Conservation (phyloP, 139 green algal genomes). For the Chlorella vulgaris region DNA sequence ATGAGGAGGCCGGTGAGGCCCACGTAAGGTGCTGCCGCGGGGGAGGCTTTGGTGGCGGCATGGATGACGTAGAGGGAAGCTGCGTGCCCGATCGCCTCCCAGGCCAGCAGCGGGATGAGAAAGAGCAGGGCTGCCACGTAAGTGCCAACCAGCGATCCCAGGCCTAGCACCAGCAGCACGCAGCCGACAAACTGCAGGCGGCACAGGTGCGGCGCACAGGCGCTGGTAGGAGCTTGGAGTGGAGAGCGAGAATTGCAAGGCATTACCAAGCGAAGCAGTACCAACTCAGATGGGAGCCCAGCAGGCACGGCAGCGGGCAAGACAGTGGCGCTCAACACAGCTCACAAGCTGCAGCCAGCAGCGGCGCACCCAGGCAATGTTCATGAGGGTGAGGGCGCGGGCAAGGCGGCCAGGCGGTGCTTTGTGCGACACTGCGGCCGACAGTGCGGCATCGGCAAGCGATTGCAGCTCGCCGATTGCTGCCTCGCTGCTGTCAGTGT, state of each 20-base stretch:
- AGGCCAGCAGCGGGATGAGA: constrained; percentile 2
- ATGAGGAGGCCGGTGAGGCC: constrained; percentile 16
- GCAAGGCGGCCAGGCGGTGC: background rate
- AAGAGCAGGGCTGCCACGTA: background rate
- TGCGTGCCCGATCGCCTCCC: constrained; percentile 1
- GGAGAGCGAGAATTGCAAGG: no score
- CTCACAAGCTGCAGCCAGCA: no score
- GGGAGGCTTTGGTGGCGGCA: background rate
- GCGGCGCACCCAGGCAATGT: no score
- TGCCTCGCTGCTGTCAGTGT: background rate
- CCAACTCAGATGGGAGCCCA: no score
- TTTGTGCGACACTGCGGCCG: background rate
- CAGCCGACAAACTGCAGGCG: constrained; percentile 20
- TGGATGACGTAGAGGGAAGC: background rate
- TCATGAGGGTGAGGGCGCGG: no score
- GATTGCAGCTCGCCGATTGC: background rate
- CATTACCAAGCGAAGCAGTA: no score
- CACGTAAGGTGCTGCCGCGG: background rate
- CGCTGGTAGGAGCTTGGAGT: no score
- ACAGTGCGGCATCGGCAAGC: background rate
- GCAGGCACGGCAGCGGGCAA: no score
- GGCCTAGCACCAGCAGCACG: background rate
- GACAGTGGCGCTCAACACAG: no score
- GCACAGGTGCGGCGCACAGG: no score
- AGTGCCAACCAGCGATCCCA: background rate